These are phyloP conservation scores for Blastobotrys persicus DNA, from an alignment of 1,139 yeast species.

Conservation along the genomic window DNA sequence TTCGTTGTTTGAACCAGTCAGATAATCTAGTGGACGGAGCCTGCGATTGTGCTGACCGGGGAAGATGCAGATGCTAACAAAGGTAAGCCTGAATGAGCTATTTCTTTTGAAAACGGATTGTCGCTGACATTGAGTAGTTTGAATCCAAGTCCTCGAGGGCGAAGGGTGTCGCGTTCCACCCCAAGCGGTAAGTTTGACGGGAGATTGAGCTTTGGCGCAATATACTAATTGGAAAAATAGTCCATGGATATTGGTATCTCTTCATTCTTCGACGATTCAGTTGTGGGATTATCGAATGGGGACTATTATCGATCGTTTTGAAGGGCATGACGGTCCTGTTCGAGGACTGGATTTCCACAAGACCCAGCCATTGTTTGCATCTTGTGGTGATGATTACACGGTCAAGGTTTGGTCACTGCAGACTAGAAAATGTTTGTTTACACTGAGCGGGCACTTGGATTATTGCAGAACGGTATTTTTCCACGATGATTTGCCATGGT, in stretches of 20 bases:
- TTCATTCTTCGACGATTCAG: conserved; percentile 93
- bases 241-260: conserved; percentile 95
- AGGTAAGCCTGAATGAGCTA: conserved; percentile 48
- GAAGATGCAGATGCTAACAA: conserved; percentile 92
- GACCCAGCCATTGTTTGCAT: conserved; percentile 93
- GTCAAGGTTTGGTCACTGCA: conserved; percentile 95
- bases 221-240: conserved; percentile 35
- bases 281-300: conserved; percentile 99
- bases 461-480: conserved; percentile 92
- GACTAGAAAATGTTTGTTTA: conserved; percentile 86
- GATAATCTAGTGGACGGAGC: no score
- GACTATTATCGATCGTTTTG: conserved; percentile 90
- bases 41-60: no score
- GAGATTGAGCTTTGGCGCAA: background rate
- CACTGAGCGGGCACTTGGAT: conserved; percentile 87
- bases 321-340: conserved; percentile 98
- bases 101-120: no score
- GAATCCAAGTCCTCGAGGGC: conserved; percentile 99
- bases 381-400: conserved; percentile 96
- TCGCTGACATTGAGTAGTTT: conserved; percentile 48
- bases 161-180: conserved; percentile 97
- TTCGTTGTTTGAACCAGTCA: no score
- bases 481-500: conserved; percentile 97
- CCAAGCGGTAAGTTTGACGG: conserved; percentile 51
- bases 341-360: conserved; percentile 96